phyloP scores from a whole-genome alignment of 2,329 filamentous ascomycete species.

The Alternaria arbusti region DNA sequence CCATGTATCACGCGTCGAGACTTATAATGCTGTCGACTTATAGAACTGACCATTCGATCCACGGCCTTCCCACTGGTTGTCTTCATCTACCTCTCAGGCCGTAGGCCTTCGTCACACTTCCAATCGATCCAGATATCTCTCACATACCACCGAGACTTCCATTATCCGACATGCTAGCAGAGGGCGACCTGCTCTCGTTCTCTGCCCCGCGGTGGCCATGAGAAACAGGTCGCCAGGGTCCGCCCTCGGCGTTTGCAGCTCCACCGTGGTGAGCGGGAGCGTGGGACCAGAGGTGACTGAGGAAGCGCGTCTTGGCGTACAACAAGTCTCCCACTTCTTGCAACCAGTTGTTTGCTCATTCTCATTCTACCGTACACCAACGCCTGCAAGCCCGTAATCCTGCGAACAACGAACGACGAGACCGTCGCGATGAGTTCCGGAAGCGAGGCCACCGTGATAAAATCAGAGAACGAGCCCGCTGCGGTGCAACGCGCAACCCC shows the following conservation, averaged over 20 bases:
- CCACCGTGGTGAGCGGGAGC: background rate
- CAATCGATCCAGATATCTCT: background rate
- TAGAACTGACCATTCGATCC: background rate
- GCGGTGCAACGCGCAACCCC: background rate
- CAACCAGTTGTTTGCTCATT: background rate
- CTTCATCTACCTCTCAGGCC: background rate
- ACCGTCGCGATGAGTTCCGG: background rate
- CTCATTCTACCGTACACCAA: background rate
- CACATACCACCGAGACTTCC: background rate
- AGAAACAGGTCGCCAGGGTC: background rate
- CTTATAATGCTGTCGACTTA: background rate
- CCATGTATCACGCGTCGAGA: background rate
- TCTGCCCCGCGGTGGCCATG: background rate
- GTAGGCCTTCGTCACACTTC: background rate
- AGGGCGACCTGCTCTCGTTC: background rate
- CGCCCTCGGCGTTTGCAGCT: background rate
- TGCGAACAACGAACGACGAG: background rate
- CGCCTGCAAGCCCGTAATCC: background rate
- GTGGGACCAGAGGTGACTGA: background rate
- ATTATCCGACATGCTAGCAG: background rate
- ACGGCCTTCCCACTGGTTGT: rapidly evolving
- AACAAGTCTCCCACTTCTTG: background rate
- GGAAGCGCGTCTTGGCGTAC: background rate
- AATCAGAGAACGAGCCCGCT: background rate
- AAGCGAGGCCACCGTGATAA: background rate